Percentiles rank a stretch among this genome's conserved stretches.
Conservation (phyloP, 2,329 filamentous ascomycete species). For the Pseudogymnoascus sp. region DNA sequence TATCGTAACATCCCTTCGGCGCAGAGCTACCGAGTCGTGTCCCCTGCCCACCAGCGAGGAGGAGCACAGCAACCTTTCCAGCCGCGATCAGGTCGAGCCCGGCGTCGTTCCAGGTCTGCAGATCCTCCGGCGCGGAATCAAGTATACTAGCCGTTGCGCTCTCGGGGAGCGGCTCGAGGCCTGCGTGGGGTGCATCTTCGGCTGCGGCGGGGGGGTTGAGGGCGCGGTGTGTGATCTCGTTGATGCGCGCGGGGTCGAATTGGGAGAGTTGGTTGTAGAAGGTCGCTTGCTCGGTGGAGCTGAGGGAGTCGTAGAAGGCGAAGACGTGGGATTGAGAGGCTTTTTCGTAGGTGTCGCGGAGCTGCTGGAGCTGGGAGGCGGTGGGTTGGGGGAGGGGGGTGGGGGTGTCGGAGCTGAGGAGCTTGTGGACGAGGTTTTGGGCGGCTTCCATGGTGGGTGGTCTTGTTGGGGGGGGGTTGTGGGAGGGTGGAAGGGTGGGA, state of each 20-base stretch:
- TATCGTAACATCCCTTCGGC: conserved; percentile 96
- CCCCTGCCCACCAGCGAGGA: conserved; percentile 96
- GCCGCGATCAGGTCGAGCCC: conserved; percentile 57
- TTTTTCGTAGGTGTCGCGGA: conserved; percentile 64
- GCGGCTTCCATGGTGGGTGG: conserved; percentile 27
- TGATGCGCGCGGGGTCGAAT: conserved; percentile 82
- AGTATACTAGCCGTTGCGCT: conserved; percentile 82
- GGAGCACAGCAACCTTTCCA: conserved; percentile 72
- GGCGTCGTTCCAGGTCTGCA: conserved; percentile 73
- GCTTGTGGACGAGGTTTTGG: conserved; percentile 39
- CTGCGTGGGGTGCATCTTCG: conserved; percentile 21
- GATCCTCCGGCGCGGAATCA: conserved; percentile 70
- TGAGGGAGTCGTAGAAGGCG: conserved; percentile 76
- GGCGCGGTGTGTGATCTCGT: conserved; percentile 72
- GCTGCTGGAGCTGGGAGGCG: conserved; percentile 35
- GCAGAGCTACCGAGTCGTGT: conserved; percentile 89
- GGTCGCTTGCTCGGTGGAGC: conserved; percentile 59
- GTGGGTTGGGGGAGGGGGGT: conserved; percentile 28
- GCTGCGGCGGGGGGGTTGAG: conserved; percentile 68
- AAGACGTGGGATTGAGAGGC: conserved; percentile 77
- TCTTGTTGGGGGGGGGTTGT: not conserved
- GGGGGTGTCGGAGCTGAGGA: conserved; percentile 30
- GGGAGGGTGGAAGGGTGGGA: not conserved
- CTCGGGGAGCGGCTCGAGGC: conserved; percentile 79
- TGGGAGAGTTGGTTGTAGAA: conserved; percentile 74